These are phyloP conservation scores for Apiosordaria backusii DNA, from an alignment of 495 filamentous ascomycete genomes.

Conservation along the genomic window DNA sequence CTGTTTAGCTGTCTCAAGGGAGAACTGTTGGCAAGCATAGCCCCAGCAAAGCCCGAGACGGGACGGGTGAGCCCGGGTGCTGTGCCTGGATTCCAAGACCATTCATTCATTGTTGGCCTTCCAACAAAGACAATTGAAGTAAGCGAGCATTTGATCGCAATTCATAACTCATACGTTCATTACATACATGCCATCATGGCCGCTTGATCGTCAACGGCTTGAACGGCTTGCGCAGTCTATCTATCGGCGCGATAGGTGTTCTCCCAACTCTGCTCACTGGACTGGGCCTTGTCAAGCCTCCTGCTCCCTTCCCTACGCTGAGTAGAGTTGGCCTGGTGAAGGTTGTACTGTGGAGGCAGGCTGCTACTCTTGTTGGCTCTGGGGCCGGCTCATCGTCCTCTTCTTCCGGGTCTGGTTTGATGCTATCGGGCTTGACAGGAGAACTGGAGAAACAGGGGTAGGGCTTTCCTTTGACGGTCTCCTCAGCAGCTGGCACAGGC, in stretches of 20 bases:
- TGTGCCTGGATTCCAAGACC: no score
- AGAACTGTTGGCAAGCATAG: no score
- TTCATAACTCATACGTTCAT: background rate
- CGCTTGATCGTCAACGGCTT: conserved; percentile 43
- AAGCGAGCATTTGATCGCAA: background rate
- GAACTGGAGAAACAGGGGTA: conserved; percentile 50
- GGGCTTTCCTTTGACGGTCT: conserved; percentile 23
- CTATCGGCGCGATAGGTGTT: conserved; percentile 36
- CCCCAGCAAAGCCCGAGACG: no score
- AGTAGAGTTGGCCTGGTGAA: conserved; percentile 30
- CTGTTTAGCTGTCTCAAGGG: no score
- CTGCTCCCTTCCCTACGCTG: conserved; percentile 27
- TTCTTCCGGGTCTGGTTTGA: conserved; percentile 16
- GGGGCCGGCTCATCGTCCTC: conserved; percentile 29
- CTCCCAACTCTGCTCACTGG: conserved; percentile 16
- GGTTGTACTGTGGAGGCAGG: conserved; percentile 43
- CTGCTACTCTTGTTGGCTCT: conserved; percentile 35
- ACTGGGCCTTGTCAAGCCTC: conserved; percentile 29
- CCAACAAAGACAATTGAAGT: no score
- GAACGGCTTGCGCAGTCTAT: conserved; percentile 44
- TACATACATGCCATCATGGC: background rate
- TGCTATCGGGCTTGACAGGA: conserved; percentile 29
- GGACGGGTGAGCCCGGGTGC: no score
- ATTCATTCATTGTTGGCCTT: no score
- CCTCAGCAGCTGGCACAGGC: background rate